phyloP scores from a whole-genome alignment of 2,329 filamentous ascomycete species.

The Monosporascus ibericus region DNA sequence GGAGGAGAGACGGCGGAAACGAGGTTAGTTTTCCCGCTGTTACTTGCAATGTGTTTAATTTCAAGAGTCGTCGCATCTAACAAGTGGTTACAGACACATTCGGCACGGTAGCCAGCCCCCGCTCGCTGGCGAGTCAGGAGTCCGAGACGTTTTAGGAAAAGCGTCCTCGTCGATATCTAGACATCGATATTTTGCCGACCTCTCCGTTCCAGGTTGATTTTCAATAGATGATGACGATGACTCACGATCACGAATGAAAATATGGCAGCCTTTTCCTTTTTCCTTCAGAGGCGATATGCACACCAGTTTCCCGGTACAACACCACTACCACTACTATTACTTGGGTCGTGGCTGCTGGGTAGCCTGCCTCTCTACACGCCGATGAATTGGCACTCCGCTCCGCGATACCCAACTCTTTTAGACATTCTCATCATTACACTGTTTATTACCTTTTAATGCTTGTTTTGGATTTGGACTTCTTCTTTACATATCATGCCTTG shows the following conservation, averaged over 20 bases:
- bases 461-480: too few relatives aligned
- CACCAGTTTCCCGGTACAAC: not conserved
- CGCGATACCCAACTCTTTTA: too few relatives aligned
- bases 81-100: conserved; percentile 40
- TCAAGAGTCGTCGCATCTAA: not conserved
- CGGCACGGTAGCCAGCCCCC: conserved; percentile 36
- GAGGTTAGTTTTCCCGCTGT: conserved; percentile 37
- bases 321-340: not conserved
- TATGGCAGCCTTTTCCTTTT: not conserved
- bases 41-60: not conserved
- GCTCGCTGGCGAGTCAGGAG: conserved; percentile 32
- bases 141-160: conserved; percentile 46
- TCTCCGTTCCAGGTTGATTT: conserved; percentile 25
- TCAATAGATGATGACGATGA: conserved; percentile 7
- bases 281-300: too few relatives aligned
- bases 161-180: conserved; percentile 19
- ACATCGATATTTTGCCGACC: conserved; percentile 16
- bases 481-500: too few relatives aligned
- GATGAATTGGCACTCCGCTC: too few relatives aligned
- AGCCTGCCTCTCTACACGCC: not conserved
- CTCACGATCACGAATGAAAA: not conserved
- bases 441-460: too few relatives aligned
- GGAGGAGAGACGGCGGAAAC: conserved; percentile 48
- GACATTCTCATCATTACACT: too few relatives aligned
- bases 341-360: not conserved